Base-by-base conservation (phyloP, 139 green algal species). In the Micractinium conductrix region DNA sequence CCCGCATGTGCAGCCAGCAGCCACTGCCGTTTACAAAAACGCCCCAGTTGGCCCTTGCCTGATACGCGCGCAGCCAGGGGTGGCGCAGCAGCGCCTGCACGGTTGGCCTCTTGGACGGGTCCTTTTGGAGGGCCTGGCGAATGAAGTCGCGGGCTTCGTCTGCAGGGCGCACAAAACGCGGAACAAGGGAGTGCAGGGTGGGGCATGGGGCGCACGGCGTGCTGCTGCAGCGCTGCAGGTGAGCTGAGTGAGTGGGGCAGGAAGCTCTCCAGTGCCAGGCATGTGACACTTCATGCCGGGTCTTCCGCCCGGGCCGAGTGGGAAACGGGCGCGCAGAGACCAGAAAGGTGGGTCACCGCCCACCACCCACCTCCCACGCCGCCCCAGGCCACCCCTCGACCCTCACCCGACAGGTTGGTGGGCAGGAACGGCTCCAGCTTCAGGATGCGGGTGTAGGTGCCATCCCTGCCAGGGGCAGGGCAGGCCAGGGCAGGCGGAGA, bases 361-460 rank as follows among this genome's bases (percentile, higher is more conserved):
- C n/a, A n/a, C n/a, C n/a, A n/a, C n/a, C n/a, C n/a, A n/a, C n/a
- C n/a, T n/a, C n/a, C n/a, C n/a, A n/a, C n/a, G n/a, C n/a, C n/a
- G n/a, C n/a, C n/a, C n/a, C n/a, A n/a, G n/a, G n/a, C n/a, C n/a
- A n/a, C n/a, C n/a, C n/a, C n/a, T n/a, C n/a, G n/a, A n/a, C n/a
- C 67, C 70, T 58, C 10, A 78, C 70, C 70, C 19, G 78, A 86
- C 9, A 92, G 55, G 67, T 90, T 80, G 14, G n/a, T 16, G 26
- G 90, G 89, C 33, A 91, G 48, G 40, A 44, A 78, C 1, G 80
- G 78, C 43, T 92, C 50, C 22, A 62, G 63, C 28, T 80, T 82
- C 0, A 89, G 73, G 53, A 93, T 93, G 37, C 74, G 63, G 22
- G 71, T 82, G 68, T 89, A 91, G 35, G 90, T 93, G 7, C 50